Base-by-base conservation (phyloP, 495 filamentous ascomycete species). In the Pyrenula massariospora region DNA sequence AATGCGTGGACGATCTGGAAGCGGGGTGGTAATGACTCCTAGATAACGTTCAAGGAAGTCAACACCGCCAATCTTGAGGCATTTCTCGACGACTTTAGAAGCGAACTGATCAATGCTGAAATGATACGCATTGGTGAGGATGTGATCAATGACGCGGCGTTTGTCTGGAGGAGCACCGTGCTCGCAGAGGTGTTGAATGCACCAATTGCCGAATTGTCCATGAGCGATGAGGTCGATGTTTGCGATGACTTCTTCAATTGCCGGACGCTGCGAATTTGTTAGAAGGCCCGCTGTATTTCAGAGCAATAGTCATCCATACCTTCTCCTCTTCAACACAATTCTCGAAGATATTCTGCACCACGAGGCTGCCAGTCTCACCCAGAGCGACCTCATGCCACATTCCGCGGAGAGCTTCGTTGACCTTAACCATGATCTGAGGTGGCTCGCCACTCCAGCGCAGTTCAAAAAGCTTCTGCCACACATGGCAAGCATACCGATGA, bases 381-480 rank as follows among this genome's bases (percentile, higher is more conserved):
- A 96, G 74, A 31, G 93, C 94, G 60, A 97, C 93, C 63, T 98
- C 92, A 63, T 97, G 92, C 93, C 93, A 98, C 89, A 96, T 96
- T 54, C 92, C 93, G 58, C 83, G 82, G 25, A 98, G 78, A 25
- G 93, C 86, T 60, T 98, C 93, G 65, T 98, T 98, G 66, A 98
- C 93, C 63, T 91, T 95, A 63, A 86, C 87, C 93, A 98, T 97
- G 68, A 98, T 94, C 69, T 96, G 91, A 21, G 93, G 93, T 12
- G 93, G 94, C 55, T 91, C 89, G 57, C 89, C 87, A 58, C 82
- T 88, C 93, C 93, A 98, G 59, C 93, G 83, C 64, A 98, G 77
- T 69, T 98, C 93, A 61, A 98, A 98, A n/a, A 98, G 81, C 75
- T 98, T 98, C 76, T 98, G 93, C 93, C 93, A 98, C 60, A 98